These are phyloP conservation scores for Pleurotus cornucopiae DNA, from an alignment of 768 basidiomycete genomes.

Conservation along the genomic window DNA sequence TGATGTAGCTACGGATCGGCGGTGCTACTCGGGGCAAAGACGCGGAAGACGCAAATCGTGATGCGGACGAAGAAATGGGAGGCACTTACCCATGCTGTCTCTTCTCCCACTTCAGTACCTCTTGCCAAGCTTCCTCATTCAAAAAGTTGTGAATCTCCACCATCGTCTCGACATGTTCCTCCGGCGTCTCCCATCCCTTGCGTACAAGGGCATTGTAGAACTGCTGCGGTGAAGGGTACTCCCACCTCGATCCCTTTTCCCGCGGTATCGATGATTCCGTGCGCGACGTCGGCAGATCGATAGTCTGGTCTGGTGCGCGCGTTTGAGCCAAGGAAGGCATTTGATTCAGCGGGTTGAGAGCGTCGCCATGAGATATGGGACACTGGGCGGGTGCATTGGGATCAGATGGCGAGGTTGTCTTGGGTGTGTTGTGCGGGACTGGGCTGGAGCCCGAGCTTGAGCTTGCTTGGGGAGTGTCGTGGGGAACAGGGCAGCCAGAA, in stretches of 20 bases:
- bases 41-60: too few species aligned
- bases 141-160: slow-evolving; percentile 98
- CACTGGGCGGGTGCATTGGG: slow-evolving; percentile 39
- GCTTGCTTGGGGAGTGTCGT: slow-evolving; percentile 21
- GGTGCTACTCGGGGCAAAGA: too few species aligned
- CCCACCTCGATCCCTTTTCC: slow-evolving; percentile 60
- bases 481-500: slow-evolving; percentile 36
- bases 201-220: slow-evolving; percentile 96
- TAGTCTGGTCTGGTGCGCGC: slow-evolving; percentile 51
- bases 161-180: slow-evolving; percentile 95
- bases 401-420: slow-evolving; percentile 15
- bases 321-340: slow-evolving; percentile 83
- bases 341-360: slow-evolving; percentile 73
- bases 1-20: too few species aligned
- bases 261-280: slow-evolving; percentile 86
- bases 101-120: slow-evolving; percentile 92
- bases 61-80: too few species aligned
- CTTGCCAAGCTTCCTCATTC: slow-evolving; percentile 95
- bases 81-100: slow-evolving; percentile 53
- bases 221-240: slow-evolving; percentile 96
- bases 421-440: slow-evolving; percentile 30
- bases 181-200: slow-evolving; percentile 97
- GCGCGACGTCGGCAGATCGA: slow-evolving; percentile 68
- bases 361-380: slow-evolving; percentile 47
- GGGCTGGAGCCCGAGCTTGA: slow-evolving; percentile 31